A percentile compares a stretch with the other conserved stretches of the same genome.
Conservation (phyloP, 2,329 filamentous ascomycete genomes). For the Colletotrichum simmondsii region DNA sequence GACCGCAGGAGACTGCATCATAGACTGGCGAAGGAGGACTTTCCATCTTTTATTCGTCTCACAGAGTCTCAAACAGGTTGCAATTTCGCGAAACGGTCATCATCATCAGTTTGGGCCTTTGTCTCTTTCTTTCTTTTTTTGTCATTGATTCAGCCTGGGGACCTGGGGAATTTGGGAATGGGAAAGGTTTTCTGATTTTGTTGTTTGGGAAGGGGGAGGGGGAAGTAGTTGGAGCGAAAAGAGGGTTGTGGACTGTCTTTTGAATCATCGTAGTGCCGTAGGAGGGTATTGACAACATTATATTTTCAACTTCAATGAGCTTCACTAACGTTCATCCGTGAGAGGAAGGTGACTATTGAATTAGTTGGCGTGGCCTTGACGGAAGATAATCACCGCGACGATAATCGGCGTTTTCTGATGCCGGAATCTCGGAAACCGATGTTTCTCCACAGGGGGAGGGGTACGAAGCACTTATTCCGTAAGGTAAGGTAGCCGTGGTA, state of each 20-base stretch:
- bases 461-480: no score
- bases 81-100: neutral
- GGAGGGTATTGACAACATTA: no score
- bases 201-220: no score
- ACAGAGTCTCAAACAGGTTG: neutral
- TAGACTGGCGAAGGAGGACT: conserved; percentile 36
- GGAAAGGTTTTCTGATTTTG: neutral
- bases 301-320: no score
- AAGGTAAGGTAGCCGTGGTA: neutral
- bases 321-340: no score
- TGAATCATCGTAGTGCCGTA: neutral
- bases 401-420: conserved; percentile 2
- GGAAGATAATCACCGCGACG: neutral
- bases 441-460: neutral
- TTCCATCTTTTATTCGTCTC: neutral
- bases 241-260: neutral
- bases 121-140: neutral
- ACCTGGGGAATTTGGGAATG: neutral
- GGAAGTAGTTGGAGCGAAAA: neutral
- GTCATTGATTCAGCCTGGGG: neutral
- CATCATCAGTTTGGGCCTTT: neutral
- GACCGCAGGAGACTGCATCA: conserved; percentile 35
- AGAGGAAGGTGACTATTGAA: no score
- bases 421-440: conserved; percentile 23
- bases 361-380: no score